A percentile compares a stretch with the other conserved stretches of the same genome.
Evolutionary conservation across 345 rosid genomes (phyloP).

Genomic region (Lepidium aucheri): DNA sequence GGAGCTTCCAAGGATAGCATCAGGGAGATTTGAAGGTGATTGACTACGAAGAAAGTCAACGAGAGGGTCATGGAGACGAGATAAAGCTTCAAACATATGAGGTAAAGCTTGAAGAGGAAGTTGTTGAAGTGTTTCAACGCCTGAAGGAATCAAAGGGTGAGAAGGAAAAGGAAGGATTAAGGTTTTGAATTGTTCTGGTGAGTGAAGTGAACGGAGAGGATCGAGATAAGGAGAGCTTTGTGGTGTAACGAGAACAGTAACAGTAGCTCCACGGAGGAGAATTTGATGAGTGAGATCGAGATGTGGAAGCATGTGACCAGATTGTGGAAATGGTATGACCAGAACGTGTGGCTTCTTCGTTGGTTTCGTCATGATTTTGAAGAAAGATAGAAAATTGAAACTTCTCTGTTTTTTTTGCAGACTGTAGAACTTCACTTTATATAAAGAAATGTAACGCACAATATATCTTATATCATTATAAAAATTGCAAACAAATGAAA

Average conservation of each 20-base stretch:
- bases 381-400: not conserved
- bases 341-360: slow-evolving; percentile 36
- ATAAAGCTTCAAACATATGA: slow-evolving; percentile 14
- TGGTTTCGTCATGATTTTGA: not conserved
- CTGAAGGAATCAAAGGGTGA: slow-evolving; percentile 8
- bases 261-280: slow-evolving; percentile 35
- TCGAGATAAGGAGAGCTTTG: slow-evolving; percentile 32
- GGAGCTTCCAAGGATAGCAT: slow-evolving; percentile 51
- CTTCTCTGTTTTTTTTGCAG: not conserved
- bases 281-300: slow-evolving; percentile 53
- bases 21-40: slow-evolving; percentile 34
- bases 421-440: not conserved
- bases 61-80: slow-evolving; percentile 32
- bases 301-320: slow-evolving; percentile 65
- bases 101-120: slow-evolving; percentile 15
- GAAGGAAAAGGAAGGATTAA: slow-evolving; percentile 24
- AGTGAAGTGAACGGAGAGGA: slow-evolving; percentile 29
- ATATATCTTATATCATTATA: no score
- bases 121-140: slow-evolving; percentile 4
- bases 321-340: slow-evolving; percentile 44
- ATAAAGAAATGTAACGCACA: not conserved
- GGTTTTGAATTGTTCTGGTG: not conserved
- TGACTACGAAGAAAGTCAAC: slow-evolving; percentile 36
- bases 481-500: no score
- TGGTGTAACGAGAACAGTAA: slow-evolving; percentile 40